Evolutionary conservation across 2,329 filamentous ascomycete species (phyloP).

Genomic region (Catunica adiposa): DNA sequence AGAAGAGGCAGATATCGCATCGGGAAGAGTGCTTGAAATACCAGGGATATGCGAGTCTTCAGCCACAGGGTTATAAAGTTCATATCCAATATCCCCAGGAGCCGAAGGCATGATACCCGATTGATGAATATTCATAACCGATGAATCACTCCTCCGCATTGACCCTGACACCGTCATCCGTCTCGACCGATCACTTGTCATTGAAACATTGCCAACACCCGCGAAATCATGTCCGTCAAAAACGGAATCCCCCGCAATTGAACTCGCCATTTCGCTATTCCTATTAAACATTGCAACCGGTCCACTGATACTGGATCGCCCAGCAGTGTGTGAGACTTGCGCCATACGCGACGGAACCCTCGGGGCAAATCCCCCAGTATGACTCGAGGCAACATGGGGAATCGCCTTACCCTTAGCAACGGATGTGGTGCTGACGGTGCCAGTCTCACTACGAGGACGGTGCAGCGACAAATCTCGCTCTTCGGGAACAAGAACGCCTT

Average conservation of each 20-base stretch:
- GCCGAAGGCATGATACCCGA: constrained; percentile 1
- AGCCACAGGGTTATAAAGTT: background rate
- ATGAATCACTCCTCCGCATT: background rate
- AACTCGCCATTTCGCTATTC: background rate
- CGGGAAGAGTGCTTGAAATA: background rate
- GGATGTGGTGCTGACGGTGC: background rate
- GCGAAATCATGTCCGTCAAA: background rate
- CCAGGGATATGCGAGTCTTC: background rate
- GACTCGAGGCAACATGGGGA: background rate
- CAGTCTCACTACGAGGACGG: background rate
- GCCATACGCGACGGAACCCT: too few relatives aligned
- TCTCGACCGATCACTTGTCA: background rate
- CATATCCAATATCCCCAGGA: constrained; percentile 1
- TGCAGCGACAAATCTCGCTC: background rate
- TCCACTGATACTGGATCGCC: background rate
- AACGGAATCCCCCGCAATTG: background rate
- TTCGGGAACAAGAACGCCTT: background rate
- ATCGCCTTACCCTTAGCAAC: background rate
- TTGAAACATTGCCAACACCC: background rate
- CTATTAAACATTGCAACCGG: background rate
- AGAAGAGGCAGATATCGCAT: too few relatives aligned
- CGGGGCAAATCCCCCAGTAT: background rate
- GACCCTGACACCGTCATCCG: background rate
- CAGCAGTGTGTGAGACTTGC: background rate
- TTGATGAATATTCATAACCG: background rate